A percentile compares a stretch with the other conserved stretches of the same genome.
Evolutionary conservation across 2,329 filamentous ascomycete genomes (phyloP).

Genomic region (Penicillium verrucosum): DNA sequence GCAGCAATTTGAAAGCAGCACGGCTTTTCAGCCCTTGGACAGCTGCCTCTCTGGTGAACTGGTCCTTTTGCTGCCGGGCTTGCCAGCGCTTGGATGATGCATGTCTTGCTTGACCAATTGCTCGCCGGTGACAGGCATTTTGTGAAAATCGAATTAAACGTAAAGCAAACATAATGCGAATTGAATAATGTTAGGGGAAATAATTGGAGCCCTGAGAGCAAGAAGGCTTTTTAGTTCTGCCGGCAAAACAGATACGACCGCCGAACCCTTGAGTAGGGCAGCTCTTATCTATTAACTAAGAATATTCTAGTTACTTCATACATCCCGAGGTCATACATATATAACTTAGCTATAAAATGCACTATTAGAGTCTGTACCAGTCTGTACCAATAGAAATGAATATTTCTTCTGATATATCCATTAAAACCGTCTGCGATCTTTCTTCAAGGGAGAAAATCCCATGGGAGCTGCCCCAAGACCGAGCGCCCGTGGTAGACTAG

Average conservation of each 20-base stretch:
- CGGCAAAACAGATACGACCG: slow-evolving; percentile 10
- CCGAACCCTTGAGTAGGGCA: background rate
- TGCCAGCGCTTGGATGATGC: slow-evolving; percentile 77
- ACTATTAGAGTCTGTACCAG: background rate
- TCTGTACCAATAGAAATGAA: background rate
- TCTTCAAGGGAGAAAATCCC: slow-evolving; percentile 70
- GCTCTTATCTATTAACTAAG: background rate
- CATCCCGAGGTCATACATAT: no score
- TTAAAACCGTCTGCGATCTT: slow-evolving; percentile 53
- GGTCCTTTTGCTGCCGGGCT: slow-evolving; percentile 69
- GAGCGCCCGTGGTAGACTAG: slow-evolving; percentile 14
- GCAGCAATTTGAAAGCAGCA: slow-evolving; percentile 87
- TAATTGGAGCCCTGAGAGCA: background rate
- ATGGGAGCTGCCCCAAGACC: slow-evolving; percentile 49
- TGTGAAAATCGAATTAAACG: background rate
- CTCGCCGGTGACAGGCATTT: background rate
- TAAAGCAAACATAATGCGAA: slow-evolving; percentile 14
- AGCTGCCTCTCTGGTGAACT: slow-evolving; percentile 69
- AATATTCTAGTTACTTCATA: no score
- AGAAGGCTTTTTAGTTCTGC: slow-evolving; percentile 12
- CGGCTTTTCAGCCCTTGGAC: slow-evolving; percentile 80
- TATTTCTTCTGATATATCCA: background rate
- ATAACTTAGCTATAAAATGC: no score
- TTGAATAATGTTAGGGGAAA: background rate
- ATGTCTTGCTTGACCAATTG: slow-evolving; percentile 18